Evolutionary conservation across 2,329 filamentous ascomycete genomes (phyloP), one percentile per base, ranked within the genome.

Genomic region (Calycina herbarum): DNA sequence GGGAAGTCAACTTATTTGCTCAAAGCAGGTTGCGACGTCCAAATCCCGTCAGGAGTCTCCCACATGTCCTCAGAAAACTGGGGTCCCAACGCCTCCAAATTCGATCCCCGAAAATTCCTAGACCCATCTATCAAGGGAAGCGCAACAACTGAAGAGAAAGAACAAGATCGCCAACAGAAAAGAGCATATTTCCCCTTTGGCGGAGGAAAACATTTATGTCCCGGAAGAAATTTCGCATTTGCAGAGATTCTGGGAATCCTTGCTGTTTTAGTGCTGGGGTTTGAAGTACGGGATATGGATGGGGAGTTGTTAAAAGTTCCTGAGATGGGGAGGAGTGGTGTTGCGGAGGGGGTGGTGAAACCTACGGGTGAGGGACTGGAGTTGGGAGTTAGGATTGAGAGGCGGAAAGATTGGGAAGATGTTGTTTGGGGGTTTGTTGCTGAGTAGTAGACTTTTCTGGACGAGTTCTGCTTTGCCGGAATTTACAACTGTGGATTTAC

Each of bases 31-130:
- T 73, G 74, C 6, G 70, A 82, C 5, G 74, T 83, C 1, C 79
- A 82, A 65, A 78, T 83, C 51, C 76, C 78, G 1, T 77, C 79
- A 29, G 77, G 77, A 15, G 76, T 80, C 3, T 74, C 81, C 29
- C 81, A 83, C 65, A 67, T 73, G 2, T 75, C 79, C 35, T 54
- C 68, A 8, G 69, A 72, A 0, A 75, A 80, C 56, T 83, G 81
- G 81, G 81, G 81, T 6, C 70, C 75, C 1, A 77, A 81, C 59
- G 78, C 74, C 0, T 68, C 67, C 1, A 63, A 65, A 0, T 83
- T 83, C 72, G 78, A 81, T 42, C 74, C 80, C 0, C 61, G 68
- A 24, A 77, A 80, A 24, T 83, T 82, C 70, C 62, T 79, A 0
- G 64, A 70, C 63, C 54, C 64, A 8, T 54, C 62, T 31, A 31